phyloP scores from a whole-genome alignment of 164 flowering plant genomes.

The Stephania yunnanensis region DNA sequence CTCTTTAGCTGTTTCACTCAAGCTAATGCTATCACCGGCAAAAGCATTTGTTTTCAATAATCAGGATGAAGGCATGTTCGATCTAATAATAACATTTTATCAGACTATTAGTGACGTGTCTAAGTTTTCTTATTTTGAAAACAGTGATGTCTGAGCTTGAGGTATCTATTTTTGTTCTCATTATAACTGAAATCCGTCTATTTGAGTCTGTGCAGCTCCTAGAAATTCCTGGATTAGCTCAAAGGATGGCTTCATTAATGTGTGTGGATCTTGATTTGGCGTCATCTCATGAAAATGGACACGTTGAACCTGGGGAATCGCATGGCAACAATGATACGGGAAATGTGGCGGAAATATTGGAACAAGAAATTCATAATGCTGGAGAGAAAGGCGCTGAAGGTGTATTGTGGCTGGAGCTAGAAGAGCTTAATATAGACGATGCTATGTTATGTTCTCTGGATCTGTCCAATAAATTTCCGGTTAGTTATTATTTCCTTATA shows the following conservation, averaged over 20 bases:
- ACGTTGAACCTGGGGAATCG: conserved; percentile 12
- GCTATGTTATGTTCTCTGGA: conserved; percentile 58
- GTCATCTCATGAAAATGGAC: conserved; percentile 30
- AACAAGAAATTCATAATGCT: conserved; percentile 41
- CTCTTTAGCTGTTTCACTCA: neutral
- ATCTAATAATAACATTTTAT: neutral
- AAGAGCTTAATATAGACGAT: conserved; percentile 81
- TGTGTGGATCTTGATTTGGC: conserved; percentile 59
- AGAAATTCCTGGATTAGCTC: conserved; percentile 80
- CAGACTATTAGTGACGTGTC: neutral
- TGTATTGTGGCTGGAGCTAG: conserved; percentile 87
- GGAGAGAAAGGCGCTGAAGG: conserved; percentile 40
- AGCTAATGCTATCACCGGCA: neutral
- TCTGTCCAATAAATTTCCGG: conserved; percentile 78
- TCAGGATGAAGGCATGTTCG: neutral
- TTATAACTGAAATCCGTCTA: neutral
- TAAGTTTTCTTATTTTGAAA: neutral
- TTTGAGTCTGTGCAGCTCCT: conserved; percentile 47
- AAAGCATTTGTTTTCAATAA: neutral
- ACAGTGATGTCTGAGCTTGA: too few species aligned
- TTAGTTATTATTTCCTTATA: conserved; percentile 26
- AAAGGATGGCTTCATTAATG: conserved; percentile 94
- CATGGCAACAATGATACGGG: conserved; percentile 19
- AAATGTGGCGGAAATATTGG: conserved; percentile 39
- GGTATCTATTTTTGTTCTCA: neutral